A percentile compares a stretch with the other conserved stretches of the same genome.
Evolutionary conservation across 2,329 filamentous ascomycete species (phyloP).

Genomic region (Dendryphion nanum): DNA sequence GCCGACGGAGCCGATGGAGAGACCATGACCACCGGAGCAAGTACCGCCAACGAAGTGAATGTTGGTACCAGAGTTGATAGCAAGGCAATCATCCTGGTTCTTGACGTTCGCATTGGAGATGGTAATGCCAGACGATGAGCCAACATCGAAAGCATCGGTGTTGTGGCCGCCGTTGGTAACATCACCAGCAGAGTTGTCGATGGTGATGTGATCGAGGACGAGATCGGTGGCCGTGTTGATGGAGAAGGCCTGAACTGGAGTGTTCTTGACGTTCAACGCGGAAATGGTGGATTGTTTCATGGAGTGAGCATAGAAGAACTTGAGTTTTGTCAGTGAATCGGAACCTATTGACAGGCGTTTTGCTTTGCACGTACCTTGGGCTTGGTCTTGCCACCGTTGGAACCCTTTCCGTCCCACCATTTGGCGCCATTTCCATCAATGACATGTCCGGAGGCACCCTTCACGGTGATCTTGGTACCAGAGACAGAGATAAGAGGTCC

Average conservation of each 20-base stretch:
- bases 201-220: conserved; percentile 50
- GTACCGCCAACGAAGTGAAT: conserved; percentile 40
- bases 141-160: conserved; percentile 60
- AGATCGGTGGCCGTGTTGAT: conserved; percentile 47
- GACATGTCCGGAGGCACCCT: conserved; percentile 54
- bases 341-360: too few species aligned
- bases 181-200: conserved; percentile 59
- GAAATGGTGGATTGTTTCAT: conserved; percentile 52
- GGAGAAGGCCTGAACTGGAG: conserved; percentile 55
- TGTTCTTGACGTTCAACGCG: conserved; percentile 53
- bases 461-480: conserved; percentile 59
- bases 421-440: conserved; percentile 57
- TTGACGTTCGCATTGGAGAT: conserved; percentile 53
- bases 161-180: conserved; percentile 42
- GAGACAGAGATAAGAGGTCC: conserved; percentile 64
- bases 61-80: conserved; percentile 55
- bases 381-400: conserved; percentile 47
- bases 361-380: conserved; percentile 23
- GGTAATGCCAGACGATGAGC: conserved; percentile 47
- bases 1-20: conserved; percentile 61
- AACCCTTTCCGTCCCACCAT: conserved; percentile 52
- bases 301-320: conserved; percentile 60
- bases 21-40: conserved; percentile 56
- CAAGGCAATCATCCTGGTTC: conserved; percentile 62
- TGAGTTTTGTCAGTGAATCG: conserved; percentile 18